phyloP scores from a whole-genome alignment of 2,329 filamentous ascomycete genomes.

The Fonsecaea erecta region DNA sequence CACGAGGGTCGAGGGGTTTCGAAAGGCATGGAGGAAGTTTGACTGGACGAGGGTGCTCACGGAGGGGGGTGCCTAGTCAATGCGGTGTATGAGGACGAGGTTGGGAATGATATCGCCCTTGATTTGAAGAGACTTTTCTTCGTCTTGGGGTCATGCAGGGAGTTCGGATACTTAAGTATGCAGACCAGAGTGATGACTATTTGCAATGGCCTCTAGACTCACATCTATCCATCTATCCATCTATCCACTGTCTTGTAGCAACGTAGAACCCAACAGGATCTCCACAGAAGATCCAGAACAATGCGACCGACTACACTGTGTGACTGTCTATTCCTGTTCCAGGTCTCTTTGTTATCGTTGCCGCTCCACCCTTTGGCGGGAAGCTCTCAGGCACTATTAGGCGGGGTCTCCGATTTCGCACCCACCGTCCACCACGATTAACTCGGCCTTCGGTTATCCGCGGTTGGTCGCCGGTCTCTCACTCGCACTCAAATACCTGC shows the following conservation, averaged over 20 bases:
- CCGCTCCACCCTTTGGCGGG: too few relatives aligned
- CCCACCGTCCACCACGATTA: neutral
- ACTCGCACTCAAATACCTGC: neutral
- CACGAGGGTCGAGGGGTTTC: constrained; percentile 73
- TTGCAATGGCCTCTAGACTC: neutral
- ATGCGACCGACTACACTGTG: neutral
- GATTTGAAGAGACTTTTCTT: neutral
- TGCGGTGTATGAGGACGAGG: neutral
- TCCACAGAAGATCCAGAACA: neutral
- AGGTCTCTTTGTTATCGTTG: neutral
- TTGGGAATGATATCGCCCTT: neutral
- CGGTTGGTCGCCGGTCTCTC: neutral
- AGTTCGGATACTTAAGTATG: neutral
- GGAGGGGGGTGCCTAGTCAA: constrained; percentile 44
- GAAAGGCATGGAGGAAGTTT: constrained; percentile 86
- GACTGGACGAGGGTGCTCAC: constrained; percentile 77
- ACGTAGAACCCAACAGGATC: neutral
- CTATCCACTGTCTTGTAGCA: neutral
- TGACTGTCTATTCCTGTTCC: too few relatives aligned
- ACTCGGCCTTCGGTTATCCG: neutral
- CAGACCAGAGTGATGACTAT: neutral
- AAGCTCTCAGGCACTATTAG: too few relatives aligned
- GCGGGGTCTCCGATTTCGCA: constrained; percentile 2
- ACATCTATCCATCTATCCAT: neutral
- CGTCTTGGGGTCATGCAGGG: neutral